A percentile compares a stretch with the other conserved stretches of the same genome.
Conservation (phyloP, 2,329 filamentous ascomycete species). For the Delphinella strobiligena region DNA sequence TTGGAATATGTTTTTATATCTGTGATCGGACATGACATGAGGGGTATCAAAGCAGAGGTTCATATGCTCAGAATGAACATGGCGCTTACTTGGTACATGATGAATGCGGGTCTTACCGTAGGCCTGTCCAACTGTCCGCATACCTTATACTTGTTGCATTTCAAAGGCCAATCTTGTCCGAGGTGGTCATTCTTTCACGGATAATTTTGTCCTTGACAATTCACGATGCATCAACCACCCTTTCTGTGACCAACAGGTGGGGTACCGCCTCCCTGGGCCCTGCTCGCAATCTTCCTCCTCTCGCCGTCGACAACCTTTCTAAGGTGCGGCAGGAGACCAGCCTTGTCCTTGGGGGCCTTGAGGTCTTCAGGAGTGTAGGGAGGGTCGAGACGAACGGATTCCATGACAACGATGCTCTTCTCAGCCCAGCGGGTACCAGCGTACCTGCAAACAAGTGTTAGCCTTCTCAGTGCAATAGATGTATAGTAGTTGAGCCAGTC, state of each 20-base stretch:
- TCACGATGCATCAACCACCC: conserved; percentile 9
- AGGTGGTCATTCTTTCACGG: too few relatives aligned
- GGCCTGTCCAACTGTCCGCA: too few relatives aligned
- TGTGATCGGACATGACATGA: too few relatives aligned
- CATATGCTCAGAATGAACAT: too few relatives aligned
- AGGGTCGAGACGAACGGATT: conserved; percentile 45
- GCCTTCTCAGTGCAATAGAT: background rate
- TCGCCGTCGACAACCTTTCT: conserved; percentile 35
- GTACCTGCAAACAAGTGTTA: conserved; percentile 21
- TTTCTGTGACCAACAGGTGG: conserved; percentile 4
- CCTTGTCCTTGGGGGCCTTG: conserved; percentile 30
- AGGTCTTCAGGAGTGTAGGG: conserved; percentile 48
- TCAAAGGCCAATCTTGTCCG: too few relatives aligned
- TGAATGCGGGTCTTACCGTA: too few relatives aligned
- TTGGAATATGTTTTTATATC: too few relatives aligned
- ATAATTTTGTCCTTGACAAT: too few relatives aligned
- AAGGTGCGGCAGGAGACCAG: conserved; percentile 28
- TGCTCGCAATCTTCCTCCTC: conserved; percentile 26
- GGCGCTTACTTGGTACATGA: too few relatives aligned
- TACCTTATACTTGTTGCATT: too few relatives aligned
- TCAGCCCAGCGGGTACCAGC: conserved; percentile 46
- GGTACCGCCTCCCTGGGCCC: conserved; percentile 1
- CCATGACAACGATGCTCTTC: conserved; percentile 46
- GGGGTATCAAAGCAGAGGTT: too few relatives aligned
- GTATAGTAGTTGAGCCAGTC: conserved; percentile 11